Base-by-base conservation (phyloP, 257 asterid genomes). In the Osmanthus fragrans region DNA sequence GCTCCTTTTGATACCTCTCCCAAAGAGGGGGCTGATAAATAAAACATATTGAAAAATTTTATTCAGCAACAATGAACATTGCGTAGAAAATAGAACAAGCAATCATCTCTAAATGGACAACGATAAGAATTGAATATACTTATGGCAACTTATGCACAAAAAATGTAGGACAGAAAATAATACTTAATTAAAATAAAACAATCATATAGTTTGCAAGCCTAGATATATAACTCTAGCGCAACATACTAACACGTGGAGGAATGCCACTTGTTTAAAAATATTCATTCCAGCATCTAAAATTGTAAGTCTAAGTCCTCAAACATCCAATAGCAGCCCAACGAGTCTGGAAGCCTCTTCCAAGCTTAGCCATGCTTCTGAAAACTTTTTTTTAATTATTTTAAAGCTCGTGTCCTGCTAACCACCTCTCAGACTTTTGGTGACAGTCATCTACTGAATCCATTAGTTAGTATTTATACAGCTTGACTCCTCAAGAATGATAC, bases 21-120 rank as follows among this genome's bases (percentile, higher is more conserved):
- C 99, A 96, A 49, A 91, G 89, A 54, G 99, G 99, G 56, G 97
- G 95, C 99, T 96, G 97, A 47, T 47, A 47, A 71, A 76, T 36
- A 73, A 65, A 79, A 71, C 32, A 81, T 9, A 76, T 65, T 60
- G 33, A 72, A 2, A 70, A 47, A 47, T 47, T 47, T 73, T 73
- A 77, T 56, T 63, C 63, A 32, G 64, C 71, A 77, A 49, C 21
- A 76, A 29, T 19, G 73, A 64, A 60, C 66, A 47, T 45, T 58
- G 72, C 73, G 58, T 16, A 40, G 45, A 63, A 37, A 69, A 18
- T 32, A 76, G 29, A 39, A 54, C n/a, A 54, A 54, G 65, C 32
- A 67, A 32, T 39, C 47, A 66, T 45, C 71, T 74, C 37, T 27
- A 49, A 15, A 40, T 27, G 70, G 63, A 76, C 11, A 40, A 70